Base-by-base conservation (phyloP, 2,329 filamentous ascomycete species). In the Cladobotryum protrusum region DNA sequence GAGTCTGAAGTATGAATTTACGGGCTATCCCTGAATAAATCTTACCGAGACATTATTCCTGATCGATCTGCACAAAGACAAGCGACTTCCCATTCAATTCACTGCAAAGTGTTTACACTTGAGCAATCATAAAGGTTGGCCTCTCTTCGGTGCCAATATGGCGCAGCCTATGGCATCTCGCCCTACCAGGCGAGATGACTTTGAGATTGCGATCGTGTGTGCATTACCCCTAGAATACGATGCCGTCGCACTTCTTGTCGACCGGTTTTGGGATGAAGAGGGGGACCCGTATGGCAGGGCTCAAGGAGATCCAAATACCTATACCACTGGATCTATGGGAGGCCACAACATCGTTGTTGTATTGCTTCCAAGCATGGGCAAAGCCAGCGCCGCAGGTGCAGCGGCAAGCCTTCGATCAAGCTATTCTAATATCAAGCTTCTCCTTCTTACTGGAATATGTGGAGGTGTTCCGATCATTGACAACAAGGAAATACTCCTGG, bases 371-470 rank as follows among this genome's bases (percentile, higher is more conserved):
- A 41, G 43, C 3, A 66, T 64, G 47, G 65, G 66, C 6, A 67
- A 60, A 18, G 52, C 34, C 11, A 61, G 24, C 15, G 60, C 67
- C 0, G 59, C 65, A 0, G 48, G 42, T 3, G 53, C 62, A 0
- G 54, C 64, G 0, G 52, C 61, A 0, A 59, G 55, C 15, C 49
- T 73, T 9, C 60, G 61, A 0, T 56, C 53, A 2, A 73, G 67
- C 41, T 74, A 66, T 37, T 45, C 51, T 0, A 50, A 51, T 2
- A 49, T 75, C 4, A 62, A 57, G 20, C 53, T 73, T 0, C 64
- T 54, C 0, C 24, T 75, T 0, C 40, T 74, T 0, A 65, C 68
- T 3, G 72, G 72, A 0, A 61, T 74, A 2, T 74, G 71, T 41
- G 72, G 70, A 0, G 71, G 66, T 8, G 59, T 67, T 4, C 68